These are phyloP conservation scores for Fusarium secorum DNA, from an alignment of 2,329 filamentous ascomycete species.

Conservation along the genomic window DNA sequence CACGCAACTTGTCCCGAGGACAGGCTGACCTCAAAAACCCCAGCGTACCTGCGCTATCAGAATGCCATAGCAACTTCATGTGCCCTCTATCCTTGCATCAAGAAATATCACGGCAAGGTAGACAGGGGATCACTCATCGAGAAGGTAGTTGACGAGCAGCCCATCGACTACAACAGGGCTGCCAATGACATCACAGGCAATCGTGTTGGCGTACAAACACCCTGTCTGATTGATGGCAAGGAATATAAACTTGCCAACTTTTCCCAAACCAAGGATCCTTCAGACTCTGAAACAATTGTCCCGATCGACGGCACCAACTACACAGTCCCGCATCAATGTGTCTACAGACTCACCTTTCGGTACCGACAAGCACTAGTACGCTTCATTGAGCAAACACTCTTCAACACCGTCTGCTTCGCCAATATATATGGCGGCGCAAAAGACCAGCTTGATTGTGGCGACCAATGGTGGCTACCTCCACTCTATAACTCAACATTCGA, in stretches of 20 bases:
- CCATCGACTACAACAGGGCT: neutral
- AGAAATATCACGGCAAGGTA: neutral
- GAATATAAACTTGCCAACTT: neutral
- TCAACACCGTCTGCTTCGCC: neutral
- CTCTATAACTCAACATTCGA: neutral
- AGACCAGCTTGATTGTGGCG: neutral
- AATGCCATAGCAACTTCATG: neutral
- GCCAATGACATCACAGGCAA: neutral
- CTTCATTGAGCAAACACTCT: neutral
- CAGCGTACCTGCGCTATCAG: accelerated
- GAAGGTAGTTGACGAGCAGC: neutral
- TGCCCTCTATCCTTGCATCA: constrained; percentile 2
- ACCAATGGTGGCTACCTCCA: neutral
- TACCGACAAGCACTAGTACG: neutral
- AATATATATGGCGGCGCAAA: accelerated
- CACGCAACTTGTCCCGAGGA: neutral
- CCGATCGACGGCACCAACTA: neutral
- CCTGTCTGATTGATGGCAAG: neutral
- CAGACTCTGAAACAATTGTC: too few species aligned
- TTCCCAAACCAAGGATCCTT: neutral
- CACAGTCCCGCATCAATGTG: neutral
- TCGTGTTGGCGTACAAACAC: neutral
- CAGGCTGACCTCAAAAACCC: neutral
- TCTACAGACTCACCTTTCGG: neutral
- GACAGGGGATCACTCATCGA: neutral